These are phyloP conservation scores for Cyclotella cryptica DNA, from an alignment of 108 stramenopile species.

Conservation along the genomic window DNA sequence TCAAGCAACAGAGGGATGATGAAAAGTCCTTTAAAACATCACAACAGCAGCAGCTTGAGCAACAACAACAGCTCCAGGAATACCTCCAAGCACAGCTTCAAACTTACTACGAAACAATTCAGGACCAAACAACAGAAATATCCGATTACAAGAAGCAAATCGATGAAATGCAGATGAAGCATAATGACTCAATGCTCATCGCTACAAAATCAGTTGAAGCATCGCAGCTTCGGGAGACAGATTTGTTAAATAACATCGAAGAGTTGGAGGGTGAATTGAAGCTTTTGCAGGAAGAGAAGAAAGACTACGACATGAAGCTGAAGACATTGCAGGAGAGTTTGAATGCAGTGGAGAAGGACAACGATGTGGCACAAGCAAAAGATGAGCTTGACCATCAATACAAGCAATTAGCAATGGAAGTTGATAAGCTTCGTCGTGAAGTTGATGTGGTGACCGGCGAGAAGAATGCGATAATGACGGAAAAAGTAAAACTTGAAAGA, in stretches of 20 bases:
- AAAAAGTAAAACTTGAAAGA: slow-evolving; percentile 5
- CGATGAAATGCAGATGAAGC: slow-evolving; percentile 2
- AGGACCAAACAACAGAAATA: slow-evolving; percentile 25
- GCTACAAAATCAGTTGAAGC: slow-evolving; percentile 49
- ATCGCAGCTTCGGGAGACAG: slow-evolving; percentile 32
- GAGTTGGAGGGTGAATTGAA: slow-evolving; percentile 44
- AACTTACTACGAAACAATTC: slow-evolving; percentile 43
- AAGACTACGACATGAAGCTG: not conserved
- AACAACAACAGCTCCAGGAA: slow-evolving; percentile 35
- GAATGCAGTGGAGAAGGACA: not conserved
- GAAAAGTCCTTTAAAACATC: not conserved
- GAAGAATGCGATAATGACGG: not conserved
- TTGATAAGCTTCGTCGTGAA: slow-evolving; percentile 17
- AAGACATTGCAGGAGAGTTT: not conserved
- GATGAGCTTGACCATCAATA: not conserved
- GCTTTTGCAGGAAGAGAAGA: not conserved
- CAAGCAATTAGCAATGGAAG: slow-evolving; percentile 3
- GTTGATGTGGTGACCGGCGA: slow-evolving; percentile 11
- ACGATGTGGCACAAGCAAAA: not conserved
- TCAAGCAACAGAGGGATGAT: not conserved
- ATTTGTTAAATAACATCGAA: slow-evolving; percentile 34
- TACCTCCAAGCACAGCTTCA: slow-evolving; percentile 32
- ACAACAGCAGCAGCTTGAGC: not conserved
- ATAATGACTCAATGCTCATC: slow-evolving; percentile 43
- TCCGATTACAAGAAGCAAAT: slow-evolving; percentile 16